Conservation (phyloP, 805 yeast genomes). For the Ogataea allantospora region DNA sequence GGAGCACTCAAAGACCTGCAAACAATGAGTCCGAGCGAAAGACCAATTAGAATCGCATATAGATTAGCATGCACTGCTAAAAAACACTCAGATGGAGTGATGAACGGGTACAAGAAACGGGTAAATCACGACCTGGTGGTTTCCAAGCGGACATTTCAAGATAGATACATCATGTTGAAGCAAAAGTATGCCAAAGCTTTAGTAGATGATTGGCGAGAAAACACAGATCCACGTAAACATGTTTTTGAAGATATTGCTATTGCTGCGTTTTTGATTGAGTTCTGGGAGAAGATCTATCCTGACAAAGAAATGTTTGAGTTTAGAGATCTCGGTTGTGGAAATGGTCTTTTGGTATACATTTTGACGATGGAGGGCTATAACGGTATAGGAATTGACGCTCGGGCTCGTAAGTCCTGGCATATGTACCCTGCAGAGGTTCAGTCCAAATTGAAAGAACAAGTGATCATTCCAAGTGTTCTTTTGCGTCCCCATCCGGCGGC, state of each 20-base stretch:
- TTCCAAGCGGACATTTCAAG: slow-evolving; percentile 78
- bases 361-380: slow-evolving; percentile 73
- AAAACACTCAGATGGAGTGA: slow-evolving; percentile 82
- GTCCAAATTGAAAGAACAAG: slow-evolving; percentile 62
- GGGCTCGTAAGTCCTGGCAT: slow-evolving; percentile 85
- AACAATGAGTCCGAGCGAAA: slow-evolving; percentile 43
- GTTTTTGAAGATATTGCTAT: slow-evolving; percentile 95
- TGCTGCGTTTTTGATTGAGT: slow-evolving; percentile 88
- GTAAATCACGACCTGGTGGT: slow-evolving; percentile 88
- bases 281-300: slow-evolving; percentile 60
- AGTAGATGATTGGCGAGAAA: slow-evolving; percentile 86
- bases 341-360: slow-evolving; percentile 80
- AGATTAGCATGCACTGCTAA: slow-evolving; percentile 74
- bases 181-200: slow-evolving; percentile 74
- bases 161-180: slow-evolving; percentile 74
- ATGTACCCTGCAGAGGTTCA: slow-evolving; percentile 68
- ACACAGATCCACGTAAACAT: slow-evolving; percentile 92
- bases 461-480: slow-evolving; percentile 74
- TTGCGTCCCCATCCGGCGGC: slow-evolving; percentile 69
- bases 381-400: slow-evolving; percentile 87
- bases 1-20: slow-evolving; percentile 29
- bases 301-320: slow-evolving; percentile 55
- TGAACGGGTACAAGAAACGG: slow-evolving; percentile 81
- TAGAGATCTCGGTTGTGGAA: slow-evolving; percentile 93
- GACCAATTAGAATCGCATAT: slow-evolving; percentile 80